phyloP scores from a whole-genome alignment of 345 rosid species.

The Eutrema heterophyllum region DNA sequence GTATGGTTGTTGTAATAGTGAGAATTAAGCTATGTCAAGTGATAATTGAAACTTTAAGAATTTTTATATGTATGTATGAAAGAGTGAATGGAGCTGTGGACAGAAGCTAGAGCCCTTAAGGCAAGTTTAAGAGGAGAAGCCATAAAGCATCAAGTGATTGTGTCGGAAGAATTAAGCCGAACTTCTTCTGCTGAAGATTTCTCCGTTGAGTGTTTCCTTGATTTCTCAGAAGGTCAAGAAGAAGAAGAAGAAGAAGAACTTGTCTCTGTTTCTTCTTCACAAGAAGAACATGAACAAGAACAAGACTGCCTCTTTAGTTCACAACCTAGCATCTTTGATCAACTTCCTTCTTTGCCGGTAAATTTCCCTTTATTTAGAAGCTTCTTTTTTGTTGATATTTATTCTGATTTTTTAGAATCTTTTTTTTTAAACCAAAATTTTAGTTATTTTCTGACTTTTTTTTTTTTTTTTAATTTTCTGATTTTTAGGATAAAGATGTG shows the following conservation, averaged over 20 bases:
- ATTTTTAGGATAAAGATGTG: slow-evolving; percentile 72
- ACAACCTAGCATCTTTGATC: slow-evolving; percentile 26
- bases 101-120: slow-evolving; percentile 60
- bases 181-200: slow-evolving; percentile 47
- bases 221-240: slow-evolving; percentile 52
- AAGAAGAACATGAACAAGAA: slow-evolving; percentile 37
- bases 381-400: not conserved
- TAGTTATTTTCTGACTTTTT: not conserved
- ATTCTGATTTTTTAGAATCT: not conserved
- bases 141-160: slow-evolving; percentile 29
- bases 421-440: no score
- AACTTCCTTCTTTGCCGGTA: slow-evolving; percentile 32
- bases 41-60: slow-evolving; percentile 9
- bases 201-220: slow-evolving; percentile 65
- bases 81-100: slow-evolving; percentile 48
- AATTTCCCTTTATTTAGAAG: not conserved
- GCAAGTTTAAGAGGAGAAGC: slow-evolving; percentile 49
- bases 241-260: slow-evolving; percentile 38
- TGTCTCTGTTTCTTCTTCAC: slow-evolving; percentile 40
- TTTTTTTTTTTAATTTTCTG: not conserved
- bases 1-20: slow-evolving; percentile 20
- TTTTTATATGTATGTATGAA: slow-evolving; percentile 14
- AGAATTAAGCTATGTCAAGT: slow-evolving; percentile 1
- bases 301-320: slow-evolving; percentile 13
- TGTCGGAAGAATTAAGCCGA: slow-evolving; percentile 34